phyloP scores from a whole-genome alignment of 495 filamentous ascomycete genomes.

The Penicillium dipodomyicola region DNA sequence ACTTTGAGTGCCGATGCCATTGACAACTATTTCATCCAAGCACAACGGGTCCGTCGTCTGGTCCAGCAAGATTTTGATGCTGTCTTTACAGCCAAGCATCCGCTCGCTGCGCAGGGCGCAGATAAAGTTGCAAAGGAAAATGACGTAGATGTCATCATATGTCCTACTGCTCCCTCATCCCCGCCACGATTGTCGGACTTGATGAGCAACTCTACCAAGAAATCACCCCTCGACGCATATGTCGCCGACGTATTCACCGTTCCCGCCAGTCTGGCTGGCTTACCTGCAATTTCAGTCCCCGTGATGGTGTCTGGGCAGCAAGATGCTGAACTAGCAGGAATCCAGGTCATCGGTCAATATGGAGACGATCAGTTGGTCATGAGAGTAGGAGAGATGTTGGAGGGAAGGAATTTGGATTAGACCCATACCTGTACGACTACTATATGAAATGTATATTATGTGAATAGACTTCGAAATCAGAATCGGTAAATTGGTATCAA shows the following conservation, averaged over 20 bases:
- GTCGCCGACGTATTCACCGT: slow-evolving; percentile 96
- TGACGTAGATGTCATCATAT: slow-evolving; percentile 80
- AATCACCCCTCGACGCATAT: slow-evolving; percentile 58
- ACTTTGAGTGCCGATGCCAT: slow-evolving; percentile 86
- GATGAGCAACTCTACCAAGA: slow-evolving; percentile 27
- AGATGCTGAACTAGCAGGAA: slow-evolving; percentile 54
- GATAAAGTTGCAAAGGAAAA: slow-evolving; percentile 30
- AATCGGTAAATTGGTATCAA: slow-evolving; percentile 17
- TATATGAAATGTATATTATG: slow-evolving; percentile 1
- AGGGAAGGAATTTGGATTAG: slow-evolving; percentile 21
- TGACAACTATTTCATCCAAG: slow-evolving; percentile 95
- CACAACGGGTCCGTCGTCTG: slow-evolving; percentile 80
- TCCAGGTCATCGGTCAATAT: slow-evolving; percentile 91
- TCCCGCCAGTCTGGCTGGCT: slow-evolving; percentile 85
- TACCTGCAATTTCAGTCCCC: slow-evolving; percentile 86
- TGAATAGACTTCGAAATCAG: slow-evolving; percentile 4
- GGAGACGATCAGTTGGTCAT: slow-evolving; percentile 70
- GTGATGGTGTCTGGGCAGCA: slow-evolving; percentile 38
- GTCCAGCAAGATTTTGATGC: slow-evolving; percentile 82
- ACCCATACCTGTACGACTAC: background rate
- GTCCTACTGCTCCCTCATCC: slow-evolving; percentile 77
- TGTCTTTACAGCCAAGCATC: slow-evolving; percentile 67
- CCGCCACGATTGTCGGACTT: slow-evolving; percentile 64
- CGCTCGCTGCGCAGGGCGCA: slow-evolving; percentile 46
- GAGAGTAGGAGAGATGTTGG: slow-evolving; percentile 40